Percentiles rank a stretch among this genome's conserved stretches.
phyloP scores from a whole-genome alignment of 768 basidiomycete genomes.

The Amyloporia xantha region DNA sequence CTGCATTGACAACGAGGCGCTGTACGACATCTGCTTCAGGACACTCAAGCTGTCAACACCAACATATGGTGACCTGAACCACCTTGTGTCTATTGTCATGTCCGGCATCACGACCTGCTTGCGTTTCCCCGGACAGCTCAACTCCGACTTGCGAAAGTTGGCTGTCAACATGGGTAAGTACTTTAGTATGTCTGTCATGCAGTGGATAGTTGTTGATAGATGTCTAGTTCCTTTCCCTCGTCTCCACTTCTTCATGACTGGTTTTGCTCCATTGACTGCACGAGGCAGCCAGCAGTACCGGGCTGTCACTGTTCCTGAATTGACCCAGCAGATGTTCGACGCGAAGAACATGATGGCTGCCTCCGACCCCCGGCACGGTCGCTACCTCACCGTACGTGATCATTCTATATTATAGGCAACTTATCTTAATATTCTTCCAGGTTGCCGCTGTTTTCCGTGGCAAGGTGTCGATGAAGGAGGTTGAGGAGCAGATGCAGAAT shows the following conservation, averaged over 20 bases:
- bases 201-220: neutral
- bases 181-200: neutral
- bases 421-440: constrained; percentile 25
- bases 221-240: constrained; percentile 88
- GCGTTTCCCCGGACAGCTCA: constrained; percentile 99
- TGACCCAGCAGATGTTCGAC: constrained; percentile 99
- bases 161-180: constrained; percentile 96
- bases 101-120: constrained; percentile 97
- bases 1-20: constrained; percentile 99
- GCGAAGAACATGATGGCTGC: constrained; percentile 99
- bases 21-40: constrained; percentile 98
- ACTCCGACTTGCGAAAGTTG: constrained; percentile 96
- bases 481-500: constrained; percentile 98
- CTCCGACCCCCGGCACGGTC: constrained; percentile 92
- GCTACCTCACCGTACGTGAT: constrained; percentile 79
- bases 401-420: neutral
- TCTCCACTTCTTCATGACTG: constrained; percentile 99
- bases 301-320: constrained; percentile 93
- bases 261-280: constrained; percentile 91
- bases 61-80: constrained; percentile 96
- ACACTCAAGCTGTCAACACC: constrained; percentile 95
- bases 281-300: constrained; percentile 94
- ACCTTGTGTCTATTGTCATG: constrained; percentile 97
- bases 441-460: constrained; percentile 98
- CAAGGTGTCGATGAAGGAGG: constrained; percentile 99